Base-by-base conservation (phyloP, 1,284 basidiomycete species). In the Boletellus deceptivus region DNA sequence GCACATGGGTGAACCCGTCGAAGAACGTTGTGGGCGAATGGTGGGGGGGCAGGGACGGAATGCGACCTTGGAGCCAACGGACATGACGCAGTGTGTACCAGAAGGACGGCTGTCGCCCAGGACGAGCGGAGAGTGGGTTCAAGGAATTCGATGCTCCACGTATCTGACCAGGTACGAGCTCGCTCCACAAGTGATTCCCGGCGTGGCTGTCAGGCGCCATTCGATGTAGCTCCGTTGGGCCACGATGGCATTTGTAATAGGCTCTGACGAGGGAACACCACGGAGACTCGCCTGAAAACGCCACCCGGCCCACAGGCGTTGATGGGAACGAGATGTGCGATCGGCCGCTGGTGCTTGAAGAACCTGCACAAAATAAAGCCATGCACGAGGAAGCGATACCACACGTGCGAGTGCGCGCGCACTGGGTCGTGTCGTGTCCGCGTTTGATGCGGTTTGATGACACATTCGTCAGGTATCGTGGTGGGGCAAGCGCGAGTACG, bases 241-340 rank as follows among this genome's bases (percentile, higher is more conserved):
- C 37, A 41, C 36, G 46, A 41, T 31, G 46, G 27, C 59, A 64
- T 64, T 64, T 63, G 59, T 34, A 66, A 64, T 50, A 44, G 41
- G 37, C n/a, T 50, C 51, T 33, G 60, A 52, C 49, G 58, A 64
- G 52, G 44, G 49, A 64, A 62, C 49, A 40, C 59, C 63, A 62
- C 61, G 60, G 61, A 62, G 57, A 52, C 49, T 35, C 39, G 36
- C 49, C 47, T 31, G 35, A 39, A 34, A 41, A 43, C 56, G 59
- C 57, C 59, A 64, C 52, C 52, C 59, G 29, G 57, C 40, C 43
- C 48, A 58, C 51, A 60, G 40, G 45, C 14, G 18, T 37, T 59
- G 60, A 63, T 63, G 55, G 57, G 57, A 60, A 55, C 39, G 10
- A 63, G 61, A 61, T 49, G 49, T 60, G 50, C 41, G 58, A 63